Evolutionary conservation across 192 early-diverging fungal species (phyloP), one percentile per base, ranked within the genome.

Genomic region (Podila epigama): DNA sequence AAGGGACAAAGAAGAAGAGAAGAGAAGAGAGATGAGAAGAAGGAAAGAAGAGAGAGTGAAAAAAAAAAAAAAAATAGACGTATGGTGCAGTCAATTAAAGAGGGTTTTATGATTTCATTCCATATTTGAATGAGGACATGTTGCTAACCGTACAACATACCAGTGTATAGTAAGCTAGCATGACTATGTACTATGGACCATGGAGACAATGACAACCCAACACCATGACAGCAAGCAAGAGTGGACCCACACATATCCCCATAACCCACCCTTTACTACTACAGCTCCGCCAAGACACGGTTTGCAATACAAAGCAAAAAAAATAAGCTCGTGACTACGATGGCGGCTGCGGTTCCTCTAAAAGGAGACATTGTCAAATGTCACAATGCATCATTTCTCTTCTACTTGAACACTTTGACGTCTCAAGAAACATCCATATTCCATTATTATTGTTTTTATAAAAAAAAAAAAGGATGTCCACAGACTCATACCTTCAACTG

Each of bases 401-500:
- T n/a, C n/a, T n/a, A n/a, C n/a, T n/a, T n/a, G n/a, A n/a, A n/a
- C n/a, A n/a, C n/a, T n/a, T n/a, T n/a, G n/a, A n/a, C n/a, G n/a
- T n/a, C n/a, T n/a, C n/a, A n/a, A n/a, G n/a, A n/a, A n/a, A n/a
- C n/a, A n/a, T n/a, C n/a, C n/a, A n/a, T n/a, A n/a, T n/a, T n/a
- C n/a, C n/a, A n/a, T n/a, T n/a, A n/a, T n/a, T n/a, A 10, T 22
- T 33, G 15, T 33, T 33, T 34, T 33, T 33, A 20, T 33, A 35
- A 57, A 32, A 6, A 29, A 28, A 29, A 37, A 51, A 31, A 33
- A 28, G 36, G 53, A 69, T 60, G 58, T 20, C 57, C 18, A 2
- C 71, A 8, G 34, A 11, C 10, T 62, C 65, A 36, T 77, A 52
- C 50, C 44, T 77, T 4, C 65, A 77, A 35, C 29, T 77, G 34